phyloP scores from a whole-genome alignment of 768 basidiomycete genomes.

The Strobilomyces echinocephalus region DNA sequence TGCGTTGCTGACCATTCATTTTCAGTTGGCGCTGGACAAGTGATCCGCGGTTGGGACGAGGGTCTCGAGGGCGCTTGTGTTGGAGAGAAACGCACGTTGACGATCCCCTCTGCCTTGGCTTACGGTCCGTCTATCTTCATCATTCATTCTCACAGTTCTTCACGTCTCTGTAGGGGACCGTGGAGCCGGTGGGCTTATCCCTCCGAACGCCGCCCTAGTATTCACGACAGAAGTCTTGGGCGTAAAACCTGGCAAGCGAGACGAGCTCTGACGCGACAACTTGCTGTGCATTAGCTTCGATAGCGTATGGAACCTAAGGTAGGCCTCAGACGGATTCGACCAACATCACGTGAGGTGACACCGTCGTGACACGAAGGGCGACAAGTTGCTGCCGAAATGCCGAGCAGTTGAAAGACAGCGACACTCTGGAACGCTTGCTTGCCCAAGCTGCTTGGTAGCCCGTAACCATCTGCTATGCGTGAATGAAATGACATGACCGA shows the following conservation, averaged over 20 bases:
- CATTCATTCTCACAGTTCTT: background rate
- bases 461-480: too few relatives aligned
- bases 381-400: too few relatives aligned
- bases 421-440: too few relatives aligned
- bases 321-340: too few relatives aligned
- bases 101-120: slow-evolving; percentile 73
- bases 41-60: slow-evolving; percentile 83
- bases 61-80: slow-evolving; percentile 83
- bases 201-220: slow-evolving; percentile 71
- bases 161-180: slow-evolving; percentile 47
- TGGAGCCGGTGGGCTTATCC: slow-evolving; percentile 75
- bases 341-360: too few relatives aligned
- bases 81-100: slow-evolving; percentile 82
- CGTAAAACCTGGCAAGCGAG: slow-evolving; percentile 44
- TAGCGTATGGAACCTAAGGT: background rate
- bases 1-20: slow-evolving; percentile 2
- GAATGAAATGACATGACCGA: too few relatives aligned
- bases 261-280: slow-evolving; percentile 46
- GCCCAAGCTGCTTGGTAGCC: too few relatives aligned
- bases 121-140: slow-evolving; percentile 59
- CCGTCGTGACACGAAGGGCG: too few relatives aligned
- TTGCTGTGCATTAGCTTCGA: background rate
- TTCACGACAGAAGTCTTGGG: slow-evolving; percentile 84
- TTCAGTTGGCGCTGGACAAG: slow-evolving; percentile 72
- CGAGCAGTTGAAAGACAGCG: too few relatives aligned